Base-by-base conservation (phyloP, 257 asterid genomes). In the Catharanthus roseus region DNA sequence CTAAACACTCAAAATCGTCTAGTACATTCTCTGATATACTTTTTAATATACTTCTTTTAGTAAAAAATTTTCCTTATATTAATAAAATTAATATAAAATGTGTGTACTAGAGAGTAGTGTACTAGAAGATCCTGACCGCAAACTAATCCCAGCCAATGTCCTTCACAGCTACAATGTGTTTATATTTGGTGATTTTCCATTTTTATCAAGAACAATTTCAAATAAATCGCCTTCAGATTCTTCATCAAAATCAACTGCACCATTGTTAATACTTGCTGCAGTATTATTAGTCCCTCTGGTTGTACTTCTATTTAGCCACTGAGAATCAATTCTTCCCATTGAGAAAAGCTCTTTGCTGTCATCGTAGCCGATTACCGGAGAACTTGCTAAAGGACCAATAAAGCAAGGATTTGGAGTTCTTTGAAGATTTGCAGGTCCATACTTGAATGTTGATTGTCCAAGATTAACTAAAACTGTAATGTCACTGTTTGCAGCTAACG, bases 341-440 rank as follows among this genome's bases (percentile, higher is more conserved):
- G 98, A 93, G 79, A 93, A 93, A 76, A 93, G 96, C 74, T 93
- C 98, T 70, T 68, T 85, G 75, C 98, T 93, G 29, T 93, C 98
- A 0, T 92, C 98, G 24, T 81, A 84, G 6, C 95, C 91, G 8
- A 90, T 34, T 47, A 82, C 69, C 0, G 96, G 86, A 16, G 97
- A 85, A 51, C 68, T 78, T 53, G 69, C 74, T 51, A 81, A 36
- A 5, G 90, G 86, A 26, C 96, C 89, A 28, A 82, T 54, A 51
- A 93, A 90, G 83, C 98, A 90, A 8, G 98, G 98, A 76, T 93
- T 90, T 0, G 96, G 83, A 6, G 98, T 93, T 60, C 98, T 81
- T 15, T 77, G 85, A 19, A 31, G 33, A 72, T 93, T 90, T 23
- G 95, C 96, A 0, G 85, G 86, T 1, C 74, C 70, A 47, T 73